Conservation (phyloP, 2,329 filamentous ascomycete genomes). For the Neurospora crassa region DNA sequence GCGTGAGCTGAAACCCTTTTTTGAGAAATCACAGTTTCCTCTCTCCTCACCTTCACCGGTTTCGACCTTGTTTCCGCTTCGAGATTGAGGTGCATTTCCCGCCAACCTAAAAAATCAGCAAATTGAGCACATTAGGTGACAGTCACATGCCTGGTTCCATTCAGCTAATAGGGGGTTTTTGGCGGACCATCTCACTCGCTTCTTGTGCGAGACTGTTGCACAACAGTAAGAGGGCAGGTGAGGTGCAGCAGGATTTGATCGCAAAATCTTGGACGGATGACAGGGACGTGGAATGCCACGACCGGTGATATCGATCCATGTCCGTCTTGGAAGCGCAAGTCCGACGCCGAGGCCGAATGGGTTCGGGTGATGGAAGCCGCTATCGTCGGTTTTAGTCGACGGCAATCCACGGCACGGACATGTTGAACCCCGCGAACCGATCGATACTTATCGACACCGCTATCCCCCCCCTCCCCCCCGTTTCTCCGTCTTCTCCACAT, state of each 20-base stretch:
- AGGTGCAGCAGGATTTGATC: too few species aligned
- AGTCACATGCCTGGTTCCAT: not conserved
- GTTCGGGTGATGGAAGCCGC: not conserved
- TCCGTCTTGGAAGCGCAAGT: not conserved
- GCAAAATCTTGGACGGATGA: too few species aligned
- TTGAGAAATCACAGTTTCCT: not conserved
- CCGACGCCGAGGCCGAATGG: not conserved
- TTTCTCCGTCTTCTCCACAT: not conserved
- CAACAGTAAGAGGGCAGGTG: not conserved
- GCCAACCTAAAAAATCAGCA: not conserved
- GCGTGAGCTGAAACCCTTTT: not conserved
- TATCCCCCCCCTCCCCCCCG: not conserved
- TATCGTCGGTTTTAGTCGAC: not conserved
- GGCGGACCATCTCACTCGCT: not conserved
- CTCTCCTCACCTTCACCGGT: not conserved
- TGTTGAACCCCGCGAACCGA: not conserved
- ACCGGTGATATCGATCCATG: not conserved
- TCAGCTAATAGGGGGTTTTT: not conserved
- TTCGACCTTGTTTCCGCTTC: not conserved
- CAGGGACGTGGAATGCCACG: not conserved
- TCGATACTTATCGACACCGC: not conserved
- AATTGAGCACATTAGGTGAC: not conserved
- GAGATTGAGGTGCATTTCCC: not conserved
- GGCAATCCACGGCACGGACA: not conserved
- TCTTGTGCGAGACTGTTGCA: not conserved